Conservation (phyloP, 352 stramenopile species). For the Thalassiosira hispida region DNA sequence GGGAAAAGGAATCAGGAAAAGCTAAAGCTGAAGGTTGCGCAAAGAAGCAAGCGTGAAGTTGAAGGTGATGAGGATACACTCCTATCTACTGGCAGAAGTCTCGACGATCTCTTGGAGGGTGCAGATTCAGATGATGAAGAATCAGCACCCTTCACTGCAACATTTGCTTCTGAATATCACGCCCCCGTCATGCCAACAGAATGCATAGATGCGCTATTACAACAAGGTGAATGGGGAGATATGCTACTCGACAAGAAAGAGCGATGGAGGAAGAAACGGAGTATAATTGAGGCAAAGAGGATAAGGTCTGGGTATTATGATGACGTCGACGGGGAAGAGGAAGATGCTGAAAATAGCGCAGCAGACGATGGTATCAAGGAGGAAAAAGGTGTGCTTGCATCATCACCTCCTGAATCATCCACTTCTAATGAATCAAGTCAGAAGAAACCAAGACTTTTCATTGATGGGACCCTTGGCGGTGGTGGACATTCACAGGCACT, state of each 20-base stretch:
- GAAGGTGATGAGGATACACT: not conserved
- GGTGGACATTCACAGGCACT: constrained; percentile 86
- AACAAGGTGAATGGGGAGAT: constrained; percentile 43
- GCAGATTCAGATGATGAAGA: constrained; percentile 11
- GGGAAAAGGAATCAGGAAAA: constrained; percentile 7
- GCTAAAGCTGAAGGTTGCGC: not conserved
- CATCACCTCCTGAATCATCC: not conserved
- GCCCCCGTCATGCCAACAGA: constrained; percentile 81
- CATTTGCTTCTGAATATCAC: constrained; percentile 79
- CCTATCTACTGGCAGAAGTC: not conserved
- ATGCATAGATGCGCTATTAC: constrained; percentile 76
- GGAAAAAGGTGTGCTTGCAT: not conserved
- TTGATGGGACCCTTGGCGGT: constrained; percentile 88
- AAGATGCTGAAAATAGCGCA: constrained; percentile 8
- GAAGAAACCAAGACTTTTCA: constrained; percentile 74
- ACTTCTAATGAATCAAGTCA: not conserved
- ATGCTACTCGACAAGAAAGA: constrained; percentile 28
- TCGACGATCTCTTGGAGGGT: constrained; percentile 10
- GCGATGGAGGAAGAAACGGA: constrained; percentile 40
- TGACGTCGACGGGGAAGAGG: constrained; percentile 28
- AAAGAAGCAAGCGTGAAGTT: not conserved
- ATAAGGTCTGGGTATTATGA: constrained; percentile 32
- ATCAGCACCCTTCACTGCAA: not conserved
- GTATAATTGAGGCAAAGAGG: constrained; percentile 39
- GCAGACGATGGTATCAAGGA: constrained; percentile 13